Evolutionary conservation across 2,329 filamentous ascomycete species (phyloP).

Genomic region (Xylaria hypoxylon): DNA sequence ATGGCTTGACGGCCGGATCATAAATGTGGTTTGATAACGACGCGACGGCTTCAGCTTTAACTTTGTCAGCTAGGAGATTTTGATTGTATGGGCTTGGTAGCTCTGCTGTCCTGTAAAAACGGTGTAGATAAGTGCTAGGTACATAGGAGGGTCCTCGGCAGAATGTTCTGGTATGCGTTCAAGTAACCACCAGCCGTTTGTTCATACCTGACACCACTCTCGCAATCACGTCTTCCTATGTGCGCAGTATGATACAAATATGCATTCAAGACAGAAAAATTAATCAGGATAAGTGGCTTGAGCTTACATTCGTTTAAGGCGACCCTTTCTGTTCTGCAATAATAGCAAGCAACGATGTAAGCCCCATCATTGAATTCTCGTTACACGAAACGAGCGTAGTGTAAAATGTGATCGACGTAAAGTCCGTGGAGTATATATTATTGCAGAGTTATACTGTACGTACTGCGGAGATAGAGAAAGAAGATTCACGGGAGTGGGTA

Average conservation of each 20-base stretch:
- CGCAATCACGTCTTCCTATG: neutral
- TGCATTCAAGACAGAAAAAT: neutral
- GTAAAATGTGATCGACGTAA: neutral
- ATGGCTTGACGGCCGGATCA: neutral
- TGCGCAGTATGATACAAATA: neutral
- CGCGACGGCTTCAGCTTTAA: slow-evolving; percentile 1
- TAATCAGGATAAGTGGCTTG: neutral
- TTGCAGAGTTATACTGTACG: too few relatives aligned
- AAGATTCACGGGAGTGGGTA: too few relatives aligned
- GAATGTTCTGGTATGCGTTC: neutral
- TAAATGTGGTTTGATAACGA: slow-evolving; percentile 15
- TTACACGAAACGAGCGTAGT: neutral
- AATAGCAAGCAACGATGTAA: neutral
- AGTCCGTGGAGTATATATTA: too few relatives aligned
- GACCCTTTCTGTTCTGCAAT: neutral
- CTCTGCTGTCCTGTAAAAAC: neutral
- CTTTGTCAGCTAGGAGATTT: neutral
- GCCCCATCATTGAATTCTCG: too few relatives aligned
- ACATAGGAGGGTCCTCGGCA: neutral
- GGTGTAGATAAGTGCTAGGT: neutral
- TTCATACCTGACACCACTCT: neutral
- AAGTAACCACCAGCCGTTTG: neutral
- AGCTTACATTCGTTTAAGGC: neutral
- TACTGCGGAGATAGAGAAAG: too few relatives aligned
- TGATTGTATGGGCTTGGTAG: neutral